Evolutionary conservation across 805 yeast genomes (phyloP), one percentile per base, ranked within the genome.

Genomic region (Candida khao-thaluensis): DNA sequence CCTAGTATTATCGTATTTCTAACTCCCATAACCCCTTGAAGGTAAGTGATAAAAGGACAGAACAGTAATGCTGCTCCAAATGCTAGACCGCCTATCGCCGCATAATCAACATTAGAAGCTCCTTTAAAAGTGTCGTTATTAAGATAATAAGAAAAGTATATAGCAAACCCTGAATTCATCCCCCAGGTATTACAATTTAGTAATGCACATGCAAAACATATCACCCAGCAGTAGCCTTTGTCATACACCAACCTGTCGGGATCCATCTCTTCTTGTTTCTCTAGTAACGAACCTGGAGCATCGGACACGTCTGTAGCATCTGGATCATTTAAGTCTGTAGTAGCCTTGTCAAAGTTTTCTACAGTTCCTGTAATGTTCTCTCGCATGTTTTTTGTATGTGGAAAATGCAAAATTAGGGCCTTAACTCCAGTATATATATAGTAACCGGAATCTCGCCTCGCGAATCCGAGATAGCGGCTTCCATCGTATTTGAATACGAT

Each of bases 181-280:
- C 91, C 91, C 89, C 90, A 84, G 0, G 85, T 74, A 20, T 74
- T 66, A 46, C 79, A 72, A 54, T 77, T 75, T 28, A 77, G 60
- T 5, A 77, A 34, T 17, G 69, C 61, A 3, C 76, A 71, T 10
- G 79, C 76, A 7, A 73, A 42, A 7, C 75, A 72, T 16, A 80
- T 66, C 0, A 81, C 76, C 82, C 86, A 79, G 1, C 84, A 86
- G 40, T 75, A 72, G 2, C 87, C 87, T 29, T 79, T 82, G 55
- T 83, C 89, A 12, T 23, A 40, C 5, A 29, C 30, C 35, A 27
- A 27, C 9, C 10, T 10, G 10, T 22, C 24, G 9, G 24, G 10
- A 10, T 7, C 7, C 7, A 22, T 10, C 10, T 22, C 24, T 22
- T 7, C 9, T 10, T 7, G 24, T 10, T 22, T 22, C 24, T 22